Base-by-base conservation (phyloP, 2,329 filamentous ascomycete species). In the Claviceps lovelessii region DNA sequence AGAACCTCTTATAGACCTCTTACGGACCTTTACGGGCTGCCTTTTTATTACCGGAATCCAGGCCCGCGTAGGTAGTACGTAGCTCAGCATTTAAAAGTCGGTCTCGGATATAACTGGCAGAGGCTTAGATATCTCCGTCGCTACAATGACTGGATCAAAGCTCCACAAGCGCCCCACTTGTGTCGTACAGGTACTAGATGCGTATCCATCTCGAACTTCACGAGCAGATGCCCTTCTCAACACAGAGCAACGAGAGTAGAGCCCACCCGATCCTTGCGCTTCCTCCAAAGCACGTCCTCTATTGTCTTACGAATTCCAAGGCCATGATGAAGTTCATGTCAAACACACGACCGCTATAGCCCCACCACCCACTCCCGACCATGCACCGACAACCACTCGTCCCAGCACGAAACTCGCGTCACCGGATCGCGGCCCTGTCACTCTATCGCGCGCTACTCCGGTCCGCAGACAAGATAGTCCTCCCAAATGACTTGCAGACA, bases 401-500 rank as follows among this genome's bases (percentile, higher is more conserved):
- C 47, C 76, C 78, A 37, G 73, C 74, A 57, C 72, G 71, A 55
- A 72, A 72, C 57, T 73, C 75, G 61, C 75, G 76, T 58, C 79
- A 82, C 63, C 73, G 79, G 57, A 65, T 63, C 62, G 78, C 79
- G 63, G 78, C 80, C 64, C 76, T 87, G 58, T 84, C 86, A 52
- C 80, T 91, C 51, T 90, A 85, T 70, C 78, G 84, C 58, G 81
- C 85, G 41, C 78, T 91, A 54, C 70, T 89, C 53, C 75, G 75
- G 58, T 76, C 80, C 68, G 80, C 75, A 56, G 67, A 71, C 35
- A 71, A 68, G 45, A 69, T 85, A 39, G 70, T 76, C 1, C 68
- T 87, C 1, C 75, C 79, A 1, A 61, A 72, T 63, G 71, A 79
- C 49, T 52, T 63, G 4, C 58, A 37, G 62, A 37, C 6, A 2